These are phyloP conservation scores for Penicillium odoratum DNA, from an alignment of 495 filamentous ascomycete genomes.

Conservation along the genomic window DNA sequence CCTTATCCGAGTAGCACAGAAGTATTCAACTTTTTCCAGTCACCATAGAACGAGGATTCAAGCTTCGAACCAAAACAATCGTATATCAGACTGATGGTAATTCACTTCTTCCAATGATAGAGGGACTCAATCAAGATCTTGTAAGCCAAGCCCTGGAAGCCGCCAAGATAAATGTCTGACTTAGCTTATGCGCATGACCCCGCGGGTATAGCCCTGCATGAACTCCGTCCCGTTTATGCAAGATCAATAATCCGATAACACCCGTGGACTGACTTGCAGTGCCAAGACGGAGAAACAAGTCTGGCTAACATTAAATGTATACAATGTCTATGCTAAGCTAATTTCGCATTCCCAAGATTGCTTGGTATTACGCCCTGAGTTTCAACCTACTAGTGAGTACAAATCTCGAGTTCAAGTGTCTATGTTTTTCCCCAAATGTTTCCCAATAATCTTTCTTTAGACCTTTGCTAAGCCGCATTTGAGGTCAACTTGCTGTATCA, in stretches of 20 bases:
- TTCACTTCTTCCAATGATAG: too few species aligned
- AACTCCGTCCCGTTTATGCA: background rate
- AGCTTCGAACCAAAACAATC: too few species aligned
- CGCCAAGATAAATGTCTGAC: background rate
- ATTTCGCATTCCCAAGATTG: background rate
- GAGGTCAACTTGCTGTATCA: too few species aligned
- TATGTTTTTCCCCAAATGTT: too few species aligned
- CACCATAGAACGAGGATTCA: too few species aligned
- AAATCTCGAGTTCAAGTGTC: background rate
- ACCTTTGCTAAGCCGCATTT: too few species aligned
- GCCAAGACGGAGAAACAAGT: background rate
- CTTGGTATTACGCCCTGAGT: background rate
- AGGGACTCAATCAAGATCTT: too few species aligned
- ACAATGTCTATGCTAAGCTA: background rate
- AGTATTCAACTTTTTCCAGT: too few species aligned
- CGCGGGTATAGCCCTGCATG: background rate
- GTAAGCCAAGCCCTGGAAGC: too few species aligned
- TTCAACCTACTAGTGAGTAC: background rate
- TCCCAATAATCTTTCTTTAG: too few species aligned
- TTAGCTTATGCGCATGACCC: background rate
- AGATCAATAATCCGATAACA: background rate
- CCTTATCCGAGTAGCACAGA: too few species aligned
- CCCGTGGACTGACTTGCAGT: background rate
- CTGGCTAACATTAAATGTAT: background rate
- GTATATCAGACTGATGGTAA: too few species aligned